Evolutionary conservation across 331 rosid genomes (phyloP).

Genomic region (Telfairia occidentalis): DNA sequence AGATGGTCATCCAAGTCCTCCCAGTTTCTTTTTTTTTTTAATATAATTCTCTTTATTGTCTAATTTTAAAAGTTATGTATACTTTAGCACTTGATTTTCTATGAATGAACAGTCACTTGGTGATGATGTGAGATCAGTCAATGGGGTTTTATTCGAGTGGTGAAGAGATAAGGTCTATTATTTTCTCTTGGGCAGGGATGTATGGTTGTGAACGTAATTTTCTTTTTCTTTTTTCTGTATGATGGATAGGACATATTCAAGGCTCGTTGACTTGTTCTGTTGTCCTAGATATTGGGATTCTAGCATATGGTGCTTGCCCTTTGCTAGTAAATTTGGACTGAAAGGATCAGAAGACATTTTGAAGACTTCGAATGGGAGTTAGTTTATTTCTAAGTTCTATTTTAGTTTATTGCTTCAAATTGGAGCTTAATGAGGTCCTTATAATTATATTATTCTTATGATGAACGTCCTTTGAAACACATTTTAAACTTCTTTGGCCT

Average conservation of each 20-base stretch:
- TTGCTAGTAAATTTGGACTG: neutral
- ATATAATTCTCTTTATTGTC: neutral
- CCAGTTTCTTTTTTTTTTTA: neutral
- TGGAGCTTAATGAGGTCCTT: neutral
- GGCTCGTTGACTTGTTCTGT: neutral
- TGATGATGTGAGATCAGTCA: too few relatives aligned
- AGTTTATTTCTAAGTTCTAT: neutral
- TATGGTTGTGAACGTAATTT: too few relatives aligned
- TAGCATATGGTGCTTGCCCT: neutral
- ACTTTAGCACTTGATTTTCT: too few relatives aligned
- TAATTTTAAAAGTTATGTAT: too few relatives aligned
- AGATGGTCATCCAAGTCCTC: neutral
- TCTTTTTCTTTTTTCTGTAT: neutral
- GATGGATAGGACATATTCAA: neutral
- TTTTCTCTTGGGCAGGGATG: too few relatives aligned
- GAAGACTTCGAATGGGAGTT: neutral
- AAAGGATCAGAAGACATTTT: neutral
- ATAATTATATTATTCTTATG: neutral
- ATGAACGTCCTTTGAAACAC: neutral
- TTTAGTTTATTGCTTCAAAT: neutral
- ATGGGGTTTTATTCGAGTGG: too few relatives aligned
- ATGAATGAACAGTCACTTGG: too few relatives aligned
- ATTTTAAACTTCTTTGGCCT: neutral
- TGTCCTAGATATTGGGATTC: neutral
- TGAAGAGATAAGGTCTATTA: too few relatives aligned